phyloP scores from a whole-genome alignment of 176 grass and related monocot species.

The Oryza meyeriana region DNA sequence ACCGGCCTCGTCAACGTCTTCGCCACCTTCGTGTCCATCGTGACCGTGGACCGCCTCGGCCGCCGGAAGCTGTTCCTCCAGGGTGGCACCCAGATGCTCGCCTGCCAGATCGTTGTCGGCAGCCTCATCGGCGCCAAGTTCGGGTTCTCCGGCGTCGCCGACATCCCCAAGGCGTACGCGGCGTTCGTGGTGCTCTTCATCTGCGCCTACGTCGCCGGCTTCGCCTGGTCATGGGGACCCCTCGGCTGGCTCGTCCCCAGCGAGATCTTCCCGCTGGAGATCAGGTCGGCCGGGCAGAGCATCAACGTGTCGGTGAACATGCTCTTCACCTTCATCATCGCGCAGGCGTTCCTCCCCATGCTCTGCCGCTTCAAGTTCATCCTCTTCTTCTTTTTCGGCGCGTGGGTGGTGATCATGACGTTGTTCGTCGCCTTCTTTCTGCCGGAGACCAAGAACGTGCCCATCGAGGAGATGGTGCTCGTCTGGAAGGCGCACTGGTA shows the following conservation, averaged over 20 bases:
- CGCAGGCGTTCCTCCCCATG: conserved; percentile 90
- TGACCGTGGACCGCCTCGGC: conserved; percentile 61
- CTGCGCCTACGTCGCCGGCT: conserved; percentile 84
- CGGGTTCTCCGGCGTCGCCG: conserved; percentile 65
- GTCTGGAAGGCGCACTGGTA: conserved; percentile 90
- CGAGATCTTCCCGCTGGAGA: conserved; percentile 98
- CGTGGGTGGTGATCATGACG: conserved; percentile 85
- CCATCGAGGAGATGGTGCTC: conserved; percentile 95
- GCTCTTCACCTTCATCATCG: conserved; percentile 90
- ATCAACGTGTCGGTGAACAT: conserved; percentile 95
- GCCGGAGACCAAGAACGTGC: conserved; percentile 95
- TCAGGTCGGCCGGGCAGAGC: conserved; percentile 92
- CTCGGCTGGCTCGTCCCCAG: conserved; percentile 95
- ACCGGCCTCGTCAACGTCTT: conserved; percentile 86
- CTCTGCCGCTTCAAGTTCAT: conserved; percentile 89
- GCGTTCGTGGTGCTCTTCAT: conserved; percentile 89
- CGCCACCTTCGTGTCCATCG: conserved; percentile 71
- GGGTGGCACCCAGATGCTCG: conserved; percentile 75
- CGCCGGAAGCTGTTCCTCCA: conserved; percentile 76
- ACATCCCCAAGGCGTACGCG: conserved; percentile 60
- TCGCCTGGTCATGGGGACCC: conserved; percentile 96
- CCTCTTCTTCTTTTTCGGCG: conserved; percentile 97
- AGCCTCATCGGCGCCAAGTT: conserved; percentile 73
- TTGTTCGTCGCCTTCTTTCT: conserved; percentile 76
- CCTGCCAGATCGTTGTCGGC: conserved; percentile 73